A percentile compares a stretch with the other conserved stretches of the same genome.
These are phyloP conservation scores for Stephania japonica DNA, from an alignment of 164 flowering plant species.

Conservation along the genomic window DNA sequence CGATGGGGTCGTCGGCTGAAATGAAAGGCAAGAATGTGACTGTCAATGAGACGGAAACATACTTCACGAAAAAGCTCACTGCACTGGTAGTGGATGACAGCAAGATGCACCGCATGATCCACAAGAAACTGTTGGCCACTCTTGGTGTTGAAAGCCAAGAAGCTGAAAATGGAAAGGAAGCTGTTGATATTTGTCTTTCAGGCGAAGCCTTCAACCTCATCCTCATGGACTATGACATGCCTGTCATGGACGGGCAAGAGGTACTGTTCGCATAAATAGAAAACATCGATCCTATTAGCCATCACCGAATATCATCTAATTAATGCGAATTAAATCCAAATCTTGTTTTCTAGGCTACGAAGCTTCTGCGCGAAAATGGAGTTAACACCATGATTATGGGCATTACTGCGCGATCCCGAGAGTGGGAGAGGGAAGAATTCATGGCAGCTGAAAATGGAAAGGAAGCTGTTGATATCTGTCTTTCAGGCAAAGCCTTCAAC, in stretches of 20 bases:
- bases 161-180: conserved; percentile 9
- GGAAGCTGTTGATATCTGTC: conserved; percentile 4
- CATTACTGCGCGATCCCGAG: background rate
- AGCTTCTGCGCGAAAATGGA: conserved; percentile 2
- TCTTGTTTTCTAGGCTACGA: conserved; percentile 3
- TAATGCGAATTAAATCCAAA: too few species aligned
- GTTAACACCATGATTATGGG: background rate
- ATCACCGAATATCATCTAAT: background rate
- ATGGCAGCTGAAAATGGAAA: conserved; percentile 10
- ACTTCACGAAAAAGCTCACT: background rate
- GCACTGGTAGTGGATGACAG: conserved; percentile 4
- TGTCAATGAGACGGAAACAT: background rate
- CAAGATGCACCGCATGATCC: background rate
- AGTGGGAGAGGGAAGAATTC: background rate
- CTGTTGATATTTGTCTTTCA: conserved; percentile 1
- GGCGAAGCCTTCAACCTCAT: background rate
- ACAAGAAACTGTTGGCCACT: background rate
- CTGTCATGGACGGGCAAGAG: conserved; percentile 1
- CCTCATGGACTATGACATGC: conserved; percentile 6
- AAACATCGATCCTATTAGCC: background rate
- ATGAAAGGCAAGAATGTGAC: background rate
- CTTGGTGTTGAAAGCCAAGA: background rate
- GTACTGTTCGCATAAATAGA: background rate
- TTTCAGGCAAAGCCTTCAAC: background rate
- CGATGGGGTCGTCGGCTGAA: background rate